Evolutionary conservation across 2,329 filamentous ascomycete genomes (phyloP), one percentile per base, ranked within the genome.

Genomic region (Clonostachys solani): DNA sequence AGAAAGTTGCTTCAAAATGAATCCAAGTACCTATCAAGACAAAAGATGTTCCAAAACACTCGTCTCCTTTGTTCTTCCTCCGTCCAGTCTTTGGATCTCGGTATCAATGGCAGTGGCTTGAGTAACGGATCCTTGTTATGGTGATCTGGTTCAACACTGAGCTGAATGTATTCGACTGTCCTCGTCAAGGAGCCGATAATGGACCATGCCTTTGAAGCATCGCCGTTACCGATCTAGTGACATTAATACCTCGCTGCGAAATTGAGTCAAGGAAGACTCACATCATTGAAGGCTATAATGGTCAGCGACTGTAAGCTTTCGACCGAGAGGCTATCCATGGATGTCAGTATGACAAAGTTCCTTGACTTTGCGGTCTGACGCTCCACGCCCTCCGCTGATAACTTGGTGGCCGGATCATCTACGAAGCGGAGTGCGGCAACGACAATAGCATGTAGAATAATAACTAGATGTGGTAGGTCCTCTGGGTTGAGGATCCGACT

Each of bases 251-350:
- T 36, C 12, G 9, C 8, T 13, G 37, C 8, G 42, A 6, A n/a
- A 34, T 34, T 29, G 23, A 44, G 5, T n/a, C 29, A 8, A 17
- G 41, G 16, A 12, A n/a, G 3, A 44, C 55, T 53, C 50, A 68
- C 66, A 52, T 66, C 61, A 42, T 64, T 59, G 46, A 68, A 69
- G 2, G 62, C 62, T 36, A 68, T 53, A 7, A 72, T 69, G 6
- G 62, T 59, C 15, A 68, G 48, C 3, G 65, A 64, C 44, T 68
- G 66, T 8, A 67, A 45, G 17, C 61, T 66, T 49, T 67, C 64
- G 6, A 69, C 62, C 0, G 62, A 63, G 4, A 69, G 55, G 7
- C 52, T 53, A 18, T 64, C 58, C 60, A 68, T 60, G 8, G 60
- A 59, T 4, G 53, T 56, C 7, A 66, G 49, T 5, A 66, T 49